Evolutionary conservation across 2,329 filamentous ascomycete species (phyloP), one percentile per base, ranked within the genome.

Genomic region (Ophiostoma perfectum): DNA sequence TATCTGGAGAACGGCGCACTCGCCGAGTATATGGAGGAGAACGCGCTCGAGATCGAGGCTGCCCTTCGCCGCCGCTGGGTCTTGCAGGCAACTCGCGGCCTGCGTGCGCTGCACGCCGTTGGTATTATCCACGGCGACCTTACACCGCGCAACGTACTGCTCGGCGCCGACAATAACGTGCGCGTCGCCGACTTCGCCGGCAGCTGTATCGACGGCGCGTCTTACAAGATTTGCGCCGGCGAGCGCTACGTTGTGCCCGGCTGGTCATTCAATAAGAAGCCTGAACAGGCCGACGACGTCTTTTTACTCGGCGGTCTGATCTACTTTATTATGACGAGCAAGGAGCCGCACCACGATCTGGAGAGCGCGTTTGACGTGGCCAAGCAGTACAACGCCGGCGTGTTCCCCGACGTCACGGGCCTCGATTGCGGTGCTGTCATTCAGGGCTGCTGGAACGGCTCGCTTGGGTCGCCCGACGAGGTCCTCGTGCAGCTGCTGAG

Each of bases 101-200:
- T 55, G 3, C 16, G 9, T 4, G n/a, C 49, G 4, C 5, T 27
- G 5, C 49, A 55, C 18, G n/a, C 45, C 60, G 5, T 44, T 36
- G 11, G 38, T 49, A 60, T 65, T 2, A 64, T 68, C 47, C 66
- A 68, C 39, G 16, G 36, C 47, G 47, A 68, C 47, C 62, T 60
- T 39, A 52, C 47, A 38, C 62, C 66, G 5, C 60, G 60, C 8
- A 65, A 65, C 47, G 44, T 68, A 5, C 62, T 68, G 11, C 62
- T 65, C 7, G 66, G 42, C 18, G 16, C 27, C n/a, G 55, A n/a
- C 14, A 16, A 55, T 4, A 67, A 64, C 38, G 18, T 67, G 4
- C 45, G 47, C 58, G 16, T 64, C n/a, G 58, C 66, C 42, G 66
- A 64, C 60, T 66, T 66, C 41, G 64, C 45, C 4, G 64, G 64